Base-by-base conservation (phyloP, 1,284 basidiomycete genomes). In the Pulveroboletus ridleyi region DNA sequence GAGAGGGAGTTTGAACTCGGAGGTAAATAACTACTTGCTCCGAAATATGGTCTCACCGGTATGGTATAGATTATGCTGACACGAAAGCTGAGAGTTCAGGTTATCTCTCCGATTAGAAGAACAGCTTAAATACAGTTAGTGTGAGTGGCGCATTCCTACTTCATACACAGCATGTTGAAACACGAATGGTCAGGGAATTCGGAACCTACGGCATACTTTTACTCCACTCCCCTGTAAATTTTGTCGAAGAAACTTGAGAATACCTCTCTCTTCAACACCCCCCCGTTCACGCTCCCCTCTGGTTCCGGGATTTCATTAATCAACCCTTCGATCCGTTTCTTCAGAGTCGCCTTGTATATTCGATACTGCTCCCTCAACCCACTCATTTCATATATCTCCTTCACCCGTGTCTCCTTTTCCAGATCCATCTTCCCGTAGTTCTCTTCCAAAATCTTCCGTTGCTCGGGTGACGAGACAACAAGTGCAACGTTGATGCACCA, bases 401-500 rank as follows among this genome's bases (percentile, higher is more conserved):
- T 94, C 75, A 94, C 86, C 55, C 79, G 75, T 59, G 60, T 81
- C 80, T 82, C 92, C 82, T 72, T 79, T 73, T 64, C 75, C 4
- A 85, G 64, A 73, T 89, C 80, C 80, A 96, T 98, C 67, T 85
- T 82, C 15, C 96, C 96, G 76, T 99, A 99, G 82, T 95, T 94
- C 57, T 86, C 88, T 74, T 95, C 86, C 39, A 83, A 87, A 68
- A 88, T 72, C 59, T 77, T 75, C 56, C 79, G 88, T 83, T 84
- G 94, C 77, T 74, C 80, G 4, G 86, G 81, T 5, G 78, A 80
- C 8, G 84, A 86, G 58, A 83, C 73, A 33, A 85, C 82, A 66
- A 98, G 86, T 33, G 95, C 96, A 39, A 89, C 90, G 82, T 98
- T 98, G 80, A 98, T 85, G 77, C 92, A 92, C 96, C 96, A 99